Evolutionary conservation across 768 basidiomycete species (phyloP).

Genomic region (Boletus coccyginus): DNA sequence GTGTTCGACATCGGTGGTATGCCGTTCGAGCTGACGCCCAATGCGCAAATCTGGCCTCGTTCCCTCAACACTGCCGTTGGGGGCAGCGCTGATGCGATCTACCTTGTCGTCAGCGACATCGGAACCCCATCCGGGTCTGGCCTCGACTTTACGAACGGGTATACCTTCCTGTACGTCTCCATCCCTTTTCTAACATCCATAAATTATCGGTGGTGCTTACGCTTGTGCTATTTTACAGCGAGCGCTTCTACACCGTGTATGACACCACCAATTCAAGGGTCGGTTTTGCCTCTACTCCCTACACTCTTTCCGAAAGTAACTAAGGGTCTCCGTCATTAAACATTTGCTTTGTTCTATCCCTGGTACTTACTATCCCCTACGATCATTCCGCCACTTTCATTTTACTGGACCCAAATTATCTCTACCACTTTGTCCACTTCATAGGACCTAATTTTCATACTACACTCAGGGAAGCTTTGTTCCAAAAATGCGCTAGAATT

Average conservation of each 20-base stretch:
- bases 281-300: neutral
- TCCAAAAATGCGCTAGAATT: too few species aligned
- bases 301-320: neutral
- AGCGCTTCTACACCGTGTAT: neutral
- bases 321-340: neutral
- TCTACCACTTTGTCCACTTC: too few species aligned
- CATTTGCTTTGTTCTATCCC: too few species aligned
- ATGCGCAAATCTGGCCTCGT: slow-evolving; percentile 35
- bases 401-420: too few species aligned
- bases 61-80: slow-evolving; percentile 28
- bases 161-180: slow-evolving; percentile 6
- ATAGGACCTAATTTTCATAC: too few species aligned
- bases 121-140: slow-evolving; percentile 8
- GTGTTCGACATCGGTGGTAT: slow-evolving; percentile 22
- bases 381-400: too few species aligned
- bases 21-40: slow-evolving; percentile 16
- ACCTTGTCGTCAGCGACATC: slow-evolving; percentile 26
- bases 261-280: neutral
- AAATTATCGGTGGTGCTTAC: too few species aligned
- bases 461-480: too few species aligned
- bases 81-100: slow-evolving; percentile 23
- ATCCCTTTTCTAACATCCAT: neutral
- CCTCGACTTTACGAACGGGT: slow-evolving; percentile 23
- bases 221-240: neutral
- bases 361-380: too few species aligned